These are phyloP conservation scores for Neurospora discreta DNA, from an alignment of 495 filamentous ascomycete species.

Conservation along the genomic window DNA sequence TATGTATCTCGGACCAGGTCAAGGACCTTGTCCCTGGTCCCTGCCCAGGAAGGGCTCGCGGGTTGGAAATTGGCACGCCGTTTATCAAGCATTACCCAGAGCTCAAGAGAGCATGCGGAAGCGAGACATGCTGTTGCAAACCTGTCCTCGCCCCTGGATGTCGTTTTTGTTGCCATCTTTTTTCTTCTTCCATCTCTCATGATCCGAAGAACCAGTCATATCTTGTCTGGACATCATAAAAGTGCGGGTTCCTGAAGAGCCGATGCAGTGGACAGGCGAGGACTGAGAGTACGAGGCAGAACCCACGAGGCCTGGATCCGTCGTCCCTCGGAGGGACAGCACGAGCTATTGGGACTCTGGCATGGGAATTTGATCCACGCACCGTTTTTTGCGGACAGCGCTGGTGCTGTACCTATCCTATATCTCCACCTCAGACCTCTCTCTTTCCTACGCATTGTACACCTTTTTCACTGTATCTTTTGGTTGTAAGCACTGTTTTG, in stretches of 20 bases:
- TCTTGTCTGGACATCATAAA: background rate
- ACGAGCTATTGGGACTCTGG: background rate
- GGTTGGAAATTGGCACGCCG: background rate
- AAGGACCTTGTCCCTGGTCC: background rate
- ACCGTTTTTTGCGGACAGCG: background rate
- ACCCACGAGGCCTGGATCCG: background rate
- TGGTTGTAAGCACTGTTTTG: background rate
- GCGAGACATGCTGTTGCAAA: background rate
- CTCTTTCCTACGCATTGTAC: background rate
- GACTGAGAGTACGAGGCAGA: background rate
- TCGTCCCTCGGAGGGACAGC: background rate
- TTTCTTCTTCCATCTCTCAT: background rate
- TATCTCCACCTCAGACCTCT: background rate
- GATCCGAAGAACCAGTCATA: background rate
- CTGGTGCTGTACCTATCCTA: background rate
- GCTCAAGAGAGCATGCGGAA: background rate
- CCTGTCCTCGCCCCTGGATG: background rate
- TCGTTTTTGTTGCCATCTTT: background rate
- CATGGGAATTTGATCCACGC: background rate
- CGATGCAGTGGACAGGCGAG: background rate
- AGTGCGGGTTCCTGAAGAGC: background rate
- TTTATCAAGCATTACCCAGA: background rate
- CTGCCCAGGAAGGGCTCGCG: background rate
- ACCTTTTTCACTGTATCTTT: background rate
- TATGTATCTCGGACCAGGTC: background rate